A percentile compares a stretch with the other conserved stretches of the same genome.
These are phyloP conservation scores for Elsinoe perseae DNA, from an alignment of 2,329 filamentous ascomycete species.

Conservation along the genomic window DNA sequence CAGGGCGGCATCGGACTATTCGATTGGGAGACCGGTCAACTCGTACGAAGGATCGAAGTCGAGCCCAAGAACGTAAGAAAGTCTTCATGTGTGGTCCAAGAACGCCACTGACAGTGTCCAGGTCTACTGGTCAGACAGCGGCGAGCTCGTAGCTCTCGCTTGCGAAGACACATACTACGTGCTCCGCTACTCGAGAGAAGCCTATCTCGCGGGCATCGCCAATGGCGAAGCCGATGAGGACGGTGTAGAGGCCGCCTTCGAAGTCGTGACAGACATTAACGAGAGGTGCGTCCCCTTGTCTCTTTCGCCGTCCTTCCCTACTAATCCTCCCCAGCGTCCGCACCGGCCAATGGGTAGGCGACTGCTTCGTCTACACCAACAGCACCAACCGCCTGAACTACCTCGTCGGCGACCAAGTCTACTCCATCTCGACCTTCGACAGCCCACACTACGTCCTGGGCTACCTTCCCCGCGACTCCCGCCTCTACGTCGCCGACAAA, in stretches of 20 bases:
- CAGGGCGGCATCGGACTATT: constrained; percentile 93
- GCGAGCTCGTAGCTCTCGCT: constrained; percentile 83
- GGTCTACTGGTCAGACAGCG: constrained; percentile 97
- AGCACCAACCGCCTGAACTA: constrained; percentile 95
- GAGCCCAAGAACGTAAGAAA: constrained; percentile 52
- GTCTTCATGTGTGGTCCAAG: background rate
- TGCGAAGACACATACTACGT: constrained; percentile 96
- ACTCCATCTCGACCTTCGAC: constrained; percentile 96
- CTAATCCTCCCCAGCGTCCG: constrained; percentile 53
- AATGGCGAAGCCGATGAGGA: constrained; percentile 77
- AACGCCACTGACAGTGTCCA: constrained; percentile 28
- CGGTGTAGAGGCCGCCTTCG: constrained; percentile 91
- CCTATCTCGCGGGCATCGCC: constrained; percentile 76
- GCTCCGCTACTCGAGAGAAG: constrained; percentile 80
- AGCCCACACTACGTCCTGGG: constrained; percentile 90
- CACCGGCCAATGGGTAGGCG: constrained; percentile 95
- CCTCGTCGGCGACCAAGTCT: constrained; percentile 93
- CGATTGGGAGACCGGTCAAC: constrained; percentile 83
- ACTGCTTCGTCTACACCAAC: constrained; percentile 99
- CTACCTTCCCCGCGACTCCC: constrained; percentile 90
- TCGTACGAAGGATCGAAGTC: constrained; percentile 86
- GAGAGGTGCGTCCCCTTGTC: constrained; percentile 57
- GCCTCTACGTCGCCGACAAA: constrained; percentile 92
- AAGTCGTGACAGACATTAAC: constrained; percentile 90
- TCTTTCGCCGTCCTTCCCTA: background rate